Evolutionary conservation across 2,329 filamentous ascomycete species (phyloP).

Genomic region (Amylocarpus encephaloides): DNA sequence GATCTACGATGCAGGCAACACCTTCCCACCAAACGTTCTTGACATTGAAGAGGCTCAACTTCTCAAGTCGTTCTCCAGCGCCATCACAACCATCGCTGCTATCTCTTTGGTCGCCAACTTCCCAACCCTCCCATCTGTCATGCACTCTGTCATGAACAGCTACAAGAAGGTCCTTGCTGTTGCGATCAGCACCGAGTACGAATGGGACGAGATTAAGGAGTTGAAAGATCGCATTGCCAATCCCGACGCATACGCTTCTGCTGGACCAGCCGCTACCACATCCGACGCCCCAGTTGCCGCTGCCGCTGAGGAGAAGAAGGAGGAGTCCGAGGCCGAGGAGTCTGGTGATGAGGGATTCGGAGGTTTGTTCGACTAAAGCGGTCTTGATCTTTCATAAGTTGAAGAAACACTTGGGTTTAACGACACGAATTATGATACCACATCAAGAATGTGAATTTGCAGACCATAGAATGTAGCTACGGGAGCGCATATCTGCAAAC

Average conservation of each 20-base stretch:
- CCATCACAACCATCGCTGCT: constrained; percentile 79
- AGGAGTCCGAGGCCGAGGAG: constrained; percentile 61
- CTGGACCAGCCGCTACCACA: constrained; percentile 65
- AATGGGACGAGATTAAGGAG: constrained; percentile 92
- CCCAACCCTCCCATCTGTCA: constrained; percentile 92
- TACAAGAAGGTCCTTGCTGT: constrained; percentile 97
- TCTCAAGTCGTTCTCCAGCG: constrained; percentile 71
- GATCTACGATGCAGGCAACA: constrained; percentile 97
- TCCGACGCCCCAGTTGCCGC: constrained; percentile 45
- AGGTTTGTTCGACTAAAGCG: constrained; percentile 65
- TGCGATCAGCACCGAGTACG: constrained; percentile 83
- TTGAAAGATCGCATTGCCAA: constrained; percentile 99
- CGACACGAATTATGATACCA: constrained; percentile 21
- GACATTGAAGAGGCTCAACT: constrained; percentile 96
- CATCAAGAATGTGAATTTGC: constrained; percentile 18
- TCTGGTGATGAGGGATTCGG: constrained; percentile 62
- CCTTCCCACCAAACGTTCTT: constrained; percentile 77
- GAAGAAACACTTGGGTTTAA: constrained; percentile 15
- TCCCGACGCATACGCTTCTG: constrained; percentile 88
- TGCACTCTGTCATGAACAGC: constrained; percentile 92
- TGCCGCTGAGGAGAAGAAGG: constrained; percentile 51
- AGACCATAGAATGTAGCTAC: constrained; percentile 25
- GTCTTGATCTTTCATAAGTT: constrained; percentile 21
- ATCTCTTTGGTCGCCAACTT: constrained; percentile 91
- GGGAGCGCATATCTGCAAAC: constrained; percentile 16